A percentile compares a stretch with the other conserved stretches of the same genome.
These are phyloP conservation scores for Lablab purpureus DNA, from an alignment of 306 rosid genomes.

Conservation along the genomic window DNA sequence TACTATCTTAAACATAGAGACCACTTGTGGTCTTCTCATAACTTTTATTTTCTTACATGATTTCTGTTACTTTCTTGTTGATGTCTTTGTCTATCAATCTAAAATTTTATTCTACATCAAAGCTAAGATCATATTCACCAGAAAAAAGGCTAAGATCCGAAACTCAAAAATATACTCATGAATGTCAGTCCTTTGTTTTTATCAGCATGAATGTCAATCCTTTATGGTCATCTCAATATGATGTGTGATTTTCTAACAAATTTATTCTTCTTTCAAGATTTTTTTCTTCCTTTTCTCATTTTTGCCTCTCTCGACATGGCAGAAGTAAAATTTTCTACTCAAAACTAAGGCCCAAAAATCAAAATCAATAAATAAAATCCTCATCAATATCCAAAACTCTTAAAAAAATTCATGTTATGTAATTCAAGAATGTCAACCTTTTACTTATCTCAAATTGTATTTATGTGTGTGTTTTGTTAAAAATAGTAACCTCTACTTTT, in stretches of 20 bases:
- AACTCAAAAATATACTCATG: too few species aligned
- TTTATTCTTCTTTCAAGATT: not conserved
- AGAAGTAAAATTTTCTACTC: not conserved
- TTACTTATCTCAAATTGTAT: not conserved
- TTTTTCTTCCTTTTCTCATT: not conserved
- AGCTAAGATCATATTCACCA: too few species aligned
- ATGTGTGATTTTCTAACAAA: not conserved
- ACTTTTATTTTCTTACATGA: too few species aligned
- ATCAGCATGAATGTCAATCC: too few species aligned
- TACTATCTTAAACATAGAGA: too few species aligned
- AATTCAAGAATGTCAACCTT: not conserved
- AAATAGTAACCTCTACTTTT: not conserved
- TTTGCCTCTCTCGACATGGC: not conserved
- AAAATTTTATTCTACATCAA: too few species aligned
- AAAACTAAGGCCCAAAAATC: not conserved
- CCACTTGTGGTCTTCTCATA: too few species aligned
- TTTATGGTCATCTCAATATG: not conserved
- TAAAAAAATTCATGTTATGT: not conserved
- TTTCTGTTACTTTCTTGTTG: too few species aligned
- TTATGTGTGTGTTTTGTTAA: not conserved
- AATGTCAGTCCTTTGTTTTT: too few species aligned
- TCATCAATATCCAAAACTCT: not conserved
- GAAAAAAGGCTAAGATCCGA: too few species aligned
- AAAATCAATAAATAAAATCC: not conserved
- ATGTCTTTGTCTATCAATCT: too few species aligned